These are phyloP conservation scores for Wallacemonas sp. DNA, from an alignment of 208 protist genomes.

Conservation along the genomic window DNA sequence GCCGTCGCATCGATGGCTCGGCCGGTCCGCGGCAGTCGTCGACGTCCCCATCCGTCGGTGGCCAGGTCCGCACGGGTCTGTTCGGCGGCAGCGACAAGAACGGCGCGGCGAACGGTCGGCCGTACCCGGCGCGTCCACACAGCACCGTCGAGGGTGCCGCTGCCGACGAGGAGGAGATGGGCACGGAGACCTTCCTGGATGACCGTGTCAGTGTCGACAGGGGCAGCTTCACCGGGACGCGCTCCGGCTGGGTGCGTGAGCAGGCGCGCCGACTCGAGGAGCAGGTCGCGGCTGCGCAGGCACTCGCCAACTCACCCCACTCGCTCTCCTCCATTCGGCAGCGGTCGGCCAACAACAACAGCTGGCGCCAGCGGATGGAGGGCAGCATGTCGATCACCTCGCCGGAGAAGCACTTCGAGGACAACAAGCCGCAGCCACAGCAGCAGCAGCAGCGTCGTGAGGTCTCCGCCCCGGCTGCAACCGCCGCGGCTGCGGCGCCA, in stretches of 20 bases:
- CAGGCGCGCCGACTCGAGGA: conserved; percentile 29
- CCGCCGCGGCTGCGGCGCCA: not conserved
- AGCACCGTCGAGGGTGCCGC: not conserved
- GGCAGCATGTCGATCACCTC: not conserved
- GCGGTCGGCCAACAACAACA: conserved; percentile 5
- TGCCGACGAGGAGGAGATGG: not conserved
- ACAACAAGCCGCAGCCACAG: too few relatives aligned
- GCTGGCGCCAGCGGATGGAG: conserved; percentile 12
- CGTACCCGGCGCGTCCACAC: not conserved
- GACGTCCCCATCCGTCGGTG: not conserved
- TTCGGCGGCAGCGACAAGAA: not conserved
- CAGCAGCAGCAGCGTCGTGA: too few relatives aligned
- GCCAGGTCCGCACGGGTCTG: not conserved
- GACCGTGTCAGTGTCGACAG: conserved; percentile 8
- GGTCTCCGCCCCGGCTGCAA: not conserved
- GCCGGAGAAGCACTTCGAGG: not conserved
- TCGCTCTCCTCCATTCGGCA: conserved; percentile 12
- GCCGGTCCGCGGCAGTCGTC: not conserved
- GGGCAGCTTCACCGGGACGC: conserved; percentile 2
- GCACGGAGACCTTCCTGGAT: conserved; percentile 1
- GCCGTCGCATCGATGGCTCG: not conserved
- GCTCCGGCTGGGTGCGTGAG: conserved; percentile 34
- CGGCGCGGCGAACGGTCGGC: not conserved
- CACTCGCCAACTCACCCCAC: conserved; percentile 25
- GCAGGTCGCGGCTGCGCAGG: conserved; percentile 13